phyloP scores from a whole-genome alignment of 2,329 filamentous ascomycete species.

The Colletotrichum liaoningense region DNA sequence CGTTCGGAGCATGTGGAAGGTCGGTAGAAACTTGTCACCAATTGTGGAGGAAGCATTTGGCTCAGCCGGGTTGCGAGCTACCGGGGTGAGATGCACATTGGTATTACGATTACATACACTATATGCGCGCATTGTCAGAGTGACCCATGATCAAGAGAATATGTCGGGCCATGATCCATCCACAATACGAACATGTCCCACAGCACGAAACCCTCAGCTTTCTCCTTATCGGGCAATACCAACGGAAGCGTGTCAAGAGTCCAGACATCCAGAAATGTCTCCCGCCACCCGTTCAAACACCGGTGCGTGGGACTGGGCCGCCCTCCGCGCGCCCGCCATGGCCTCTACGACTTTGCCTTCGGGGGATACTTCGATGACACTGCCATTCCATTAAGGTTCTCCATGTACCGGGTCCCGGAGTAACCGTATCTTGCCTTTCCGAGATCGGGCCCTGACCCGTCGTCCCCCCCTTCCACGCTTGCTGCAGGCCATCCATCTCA shows the following conservation, averaged over 20 bases:
- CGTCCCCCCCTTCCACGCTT: neutral
- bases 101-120: neutral
- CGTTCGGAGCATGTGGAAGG: conserved; percentile 1
- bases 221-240: neutral
- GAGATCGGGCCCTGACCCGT: conserved; percentile 9
- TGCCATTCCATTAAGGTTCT: conserved; percentile 22
- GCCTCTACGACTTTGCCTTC: neutral
- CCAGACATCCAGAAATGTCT: neutral
- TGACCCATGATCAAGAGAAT: neutral
- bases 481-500: neutral
- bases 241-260: neutral
- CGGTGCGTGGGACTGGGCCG: conserved; percentile 4
- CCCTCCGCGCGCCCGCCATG: neutral
- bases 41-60: neutral
- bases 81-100: neutral
- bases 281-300: conserved; percentile 25
- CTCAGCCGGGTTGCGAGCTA: neutral
- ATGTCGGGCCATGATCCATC: conserved; percentile 2
- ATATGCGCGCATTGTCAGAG: neutral
- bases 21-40: neutral
- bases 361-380: conserved; percentile 22
- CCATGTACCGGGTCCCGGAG: conserved; percentile 22
- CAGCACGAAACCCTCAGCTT: neutral
- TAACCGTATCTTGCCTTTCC: conserved; percentile 35
- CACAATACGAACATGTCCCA: neutral